Evolutionary conservation across 768 basidiomycete species (phyloP), one percentile per base, ranked within the genome.

Genomic region (Kwoniella mangroviensis): DNA sequence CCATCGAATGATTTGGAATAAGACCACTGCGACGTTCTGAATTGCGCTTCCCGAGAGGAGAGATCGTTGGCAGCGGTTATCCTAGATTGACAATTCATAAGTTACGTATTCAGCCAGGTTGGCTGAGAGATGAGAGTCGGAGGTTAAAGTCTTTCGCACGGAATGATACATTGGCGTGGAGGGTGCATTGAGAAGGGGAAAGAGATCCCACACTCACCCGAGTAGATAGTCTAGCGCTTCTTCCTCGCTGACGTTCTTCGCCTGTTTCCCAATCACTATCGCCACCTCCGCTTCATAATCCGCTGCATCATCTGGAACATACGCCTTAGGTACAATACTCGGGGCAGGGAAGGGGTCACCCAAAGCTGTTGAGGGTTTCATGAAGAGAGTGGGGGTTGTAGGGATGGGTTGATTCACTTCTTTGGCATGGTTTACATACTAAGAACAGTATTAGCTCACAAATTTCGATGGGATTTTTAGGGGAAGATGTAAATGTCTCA

Each of bases 1-100:
- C 85, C 67, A 90, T 92, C 93, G 74, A 93, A 95, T 52, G 90
- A 87, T 82, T 95, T 95, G 28, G 92, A 92, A 83, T 92, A 94
- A 40, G 87, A 85, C 93, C 93, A 95, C 75, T 95, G 93, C 0
- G 90, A 90, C 11, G 90, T 89, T 3, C 88, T 88, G 83, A 91
- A 84, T 80, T 94, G 93, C 75, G 90, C 89, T 72, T 90, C 89
- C 52, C 93, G 88, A 87, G 93, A 93, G 4, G 92, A 93, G 2
- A 91, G 87, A 61, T 84, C 84, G 71, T 84, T 84, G 13, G 81
- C 70, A 0, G 79, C 80, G 2, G 83, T 81, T 69, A 78, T 74
- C 13, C 90, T 90, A 71, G 15, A 49, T 49, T 15, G 45, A 19
- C 15, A 6, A 49, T 7, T 7, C 34, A 34, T 7, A 34, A 5